A percentile compares a stretch with the other conserved stretches of the same genome.
These are phyloP conservation scores for Linum tenue DNA, from an alignment of 345 rosid species.

Conservation along the genomic window DNA sequence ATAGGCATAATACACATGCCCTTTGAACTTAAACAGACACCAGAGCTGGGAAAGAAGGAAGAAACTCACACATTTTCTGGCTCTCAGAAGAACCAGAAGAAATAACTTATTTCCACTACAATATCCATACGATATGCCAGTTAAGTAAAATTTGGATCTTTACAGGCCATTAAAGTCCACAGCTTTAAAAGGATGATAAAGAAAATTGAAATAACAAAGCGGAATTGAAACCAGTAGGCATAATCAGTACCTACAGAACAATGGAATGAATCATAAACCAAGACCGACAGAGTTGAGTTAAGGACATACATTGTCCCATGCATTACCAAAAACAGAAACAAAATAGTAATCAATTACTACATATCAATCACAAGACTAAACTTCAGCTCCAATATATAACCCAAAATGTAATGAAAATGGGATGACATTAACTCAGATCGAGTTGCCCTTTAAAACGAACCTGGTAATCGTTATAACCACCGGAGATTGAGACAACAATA, in stretches of 20 bases:
- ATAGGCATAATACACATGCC: not conserved
- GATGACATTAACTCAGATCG: not conserved
- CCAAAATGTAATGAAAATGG: not conserved
- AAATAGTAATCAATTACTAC: not conserved
- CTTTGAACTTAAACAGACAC: not conserved
- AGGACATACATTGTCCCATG: not conserved
- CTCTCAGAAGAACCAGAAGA: not conserved
- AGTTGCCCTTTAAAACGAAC: conserved; percentile 19
- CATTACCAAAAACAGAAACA: no score
- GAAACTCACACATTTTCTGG: not conserved
- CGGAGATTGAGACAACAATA: conserved; percentile 74
- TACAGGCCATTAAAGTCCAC: not conserved
- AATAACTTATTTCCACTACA: not conserved
- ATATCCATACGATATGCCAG: not conserved
- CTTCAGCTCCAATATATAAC: not conserved
- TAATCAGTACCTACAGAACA: no score
- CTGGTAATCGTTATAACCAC: conserved; percentile 93
- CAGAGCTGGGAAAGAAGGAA: not conserved
- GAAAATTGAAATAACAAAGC: no score
- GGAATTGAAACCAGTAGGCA: not conserved
- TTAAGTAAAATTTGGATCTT: not conserved
- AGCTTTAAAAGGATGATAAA: not conserved
- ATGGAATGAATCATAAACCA: not conserved
- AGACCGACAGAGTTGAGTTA: not conserved
- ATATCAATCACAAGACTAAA: not conserved